Evolutionary conservation across 2,329 filamentous ascomycete species (phyloP).

Genomic region (Pseudocercospora cruenta): DNA sequence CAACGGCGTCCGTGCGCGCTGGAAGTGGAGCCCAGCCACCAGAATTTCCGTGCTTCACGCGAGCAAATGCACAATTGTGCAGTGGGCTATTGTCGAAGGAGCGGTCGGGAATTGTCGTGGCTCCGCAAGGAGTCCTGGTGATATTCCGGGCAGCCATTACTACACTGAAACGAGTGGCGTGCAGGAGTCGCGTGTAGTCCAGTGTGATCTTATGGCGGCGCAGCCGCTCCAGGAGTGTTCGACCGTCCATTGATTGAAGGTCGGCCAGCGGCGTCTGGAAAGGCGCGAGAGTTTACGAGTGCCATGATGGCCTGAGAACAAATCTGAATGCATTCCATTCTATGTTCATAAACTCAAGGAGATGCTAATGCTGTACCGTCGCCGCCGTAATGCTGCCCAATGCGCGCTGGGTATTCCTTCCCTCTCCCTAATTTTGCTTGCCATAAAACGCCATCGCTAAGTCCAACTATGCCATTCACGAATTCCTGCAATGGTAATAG

Average conservation of each 20-base stretch:
- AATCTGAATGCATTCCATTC: neutral
- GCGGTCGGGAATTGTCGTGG: neutral
- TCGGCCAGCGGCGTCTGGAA: neutral
- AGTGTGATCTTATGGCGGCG: too few relatives aligned
- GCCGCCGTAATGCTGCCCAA: slow-evolving; percentile 11
- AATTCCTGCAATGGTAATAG: neutral
- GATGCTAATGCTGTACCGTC: slow-evolving; percentile 15
- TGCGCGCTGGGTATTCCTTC: slow-evolving; percentile 14
- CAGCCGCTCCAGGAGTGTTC: too few relatives aligned
- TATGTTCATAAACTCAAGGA: neutral
- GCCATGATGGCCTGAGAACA: neutral
- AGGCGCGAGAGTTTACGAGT: neutral
- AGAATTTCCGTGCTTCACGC: neutral
- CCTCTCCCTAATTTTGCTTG: slow-evolving; percentile 4
- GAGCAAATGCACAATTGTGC: neutral
- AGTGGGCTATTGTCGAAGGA: neutral
- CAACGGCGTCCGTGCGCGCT: slow-evolving; percentile 1
- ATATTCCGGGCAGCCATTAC: too few relatives aligned
- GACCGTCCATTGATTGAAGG: neutral
- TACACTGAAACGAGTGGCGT: too few relatives aligned
- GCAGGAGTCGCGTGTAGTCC: too few relatives aligned
- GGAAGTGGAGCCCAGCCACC: neutral
- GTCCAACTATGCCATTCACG: neutral
- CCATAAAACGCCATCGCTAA: slow-evolving; percentile 22
- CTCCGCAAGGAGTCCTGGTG: too few relatives aligned